Evolutionary conservation across 2,329 filamentous ascomycete species (phyloP).

Genomic region (Fusarium brevicatenulatum): DNA sequence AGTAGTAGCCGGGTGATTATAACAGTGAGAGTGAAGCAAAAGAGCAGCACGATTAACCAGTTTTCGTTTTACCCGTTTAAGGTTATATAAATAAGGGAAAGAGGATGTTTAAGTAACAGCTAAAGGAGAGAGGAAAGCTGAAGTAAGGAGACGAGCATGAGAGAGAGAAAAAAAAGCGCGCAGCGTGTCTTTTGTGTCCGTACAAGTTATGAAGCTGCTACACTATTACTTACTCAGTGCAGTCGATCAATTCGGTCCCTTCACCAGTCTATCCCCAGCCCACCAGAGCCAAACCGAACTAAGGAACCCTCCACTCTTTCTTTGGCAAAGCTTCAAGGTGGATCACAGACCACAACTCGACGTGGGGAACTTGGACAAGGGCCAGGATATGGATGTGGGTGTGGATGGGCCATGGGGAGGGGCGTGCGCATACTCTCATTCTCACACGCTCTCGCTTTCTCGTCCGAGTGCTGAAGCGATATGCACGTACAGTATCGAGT

Average conservation of each 20-base stretch:
- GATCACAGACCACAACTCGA: conserved; percentile 26
- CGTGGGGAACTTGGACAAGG: conserved; percentile 34
- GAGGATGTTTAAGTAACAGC: neutral
- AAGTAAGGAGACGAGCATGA: conserved; percentile 12
- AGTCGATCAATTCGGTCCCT: conserved; percentile 36
- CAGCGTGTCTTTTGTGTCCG: conserved; percentile 43
- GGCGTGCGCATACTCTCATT: conserved; percentile 25
- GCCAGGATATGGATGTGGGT: conserved; percentile 17
- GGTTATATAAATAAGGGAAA: conserved; percentile 7
- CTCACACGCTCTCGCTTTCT: neutral
- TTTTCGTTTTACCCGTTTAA: neutral
- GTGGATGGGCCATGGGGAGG: conserved; percentile 25
- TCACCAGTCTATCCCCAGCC: conserved; percentile 28
- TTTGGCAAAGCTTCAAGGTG: conserved; percentile 15
- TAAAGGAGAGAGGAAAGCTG: conserved; percentile 5
- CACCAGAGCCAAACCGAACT: conserved; percentile 35
- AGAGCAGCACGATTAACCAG: conserved; percentile 9
- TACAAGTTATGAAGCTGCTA: conserved; percentile 42
- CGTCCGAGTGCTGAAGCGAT: neutral
- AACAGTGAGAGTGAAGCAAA: conserved; percentile 20
- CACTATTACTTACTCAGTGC: conserved; percentile 20
- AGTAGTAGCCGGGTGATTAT: conserved; percentile 13
- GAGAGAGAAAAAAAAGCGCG: conserved; percentile 39
- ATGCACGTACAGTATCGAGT: neutral
- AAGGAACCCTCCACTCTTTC: conserved; percentile 23